Evolutionary conservation across 2,329 filamentous ascomycete genomes (phyloP), one percentile per base, ranked within the genome.

Genomic region (Coniochaeta sp.): DNA sequence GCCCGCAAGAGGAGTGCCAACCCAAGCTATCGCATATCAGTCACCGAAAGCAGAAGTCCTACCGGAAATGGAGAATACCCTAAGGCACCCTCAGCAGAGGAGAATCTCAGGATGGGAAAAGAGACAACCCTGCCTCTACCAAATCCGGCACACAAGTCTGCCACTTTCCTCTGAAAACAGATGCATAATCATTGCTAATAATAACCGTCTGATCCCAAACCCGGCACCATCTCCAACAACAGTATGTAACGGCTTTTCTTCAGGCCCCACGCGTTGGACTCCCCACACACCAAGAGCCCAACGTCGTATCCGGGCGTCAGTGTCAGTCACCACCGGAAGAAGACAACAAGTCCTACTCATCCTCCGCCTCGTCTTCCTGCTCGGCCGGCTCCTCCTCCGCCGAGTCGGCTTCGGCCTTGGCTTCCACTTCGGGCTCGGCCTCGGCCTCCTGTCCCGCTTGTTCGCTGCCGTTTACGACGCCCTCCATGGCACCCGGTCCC

Each of bases 401-500:
- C 14, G 56, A 36, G n/a, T 60, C 57, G 6, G 40, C 61, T 12
- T 61, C 65, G n/a, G 58, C 61, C 7, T 61, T 65, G n/a, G 58
- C 65, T 32, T 62, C 67, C 19, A 64, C 66, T 28, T 64, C 68
- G 22, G 63, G 66, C 50, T 22, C 47, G 12, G 47, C 26, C 12
- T 50, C 44, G 10, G 10, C 62, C 14, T 60, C 66, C 9, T 66
- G 68, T 28, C 68, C 68, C 10, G 69, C 69, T 2, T 32, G 67
- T 16, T 68, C 68, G 1, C 62, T 63, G n/a, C 65, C 69, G 42
- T 66, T 66, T 26, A 54, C 61, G 14, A 54, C 60, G 14, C 28
- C 54, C 56, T 60, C 64, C 44, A 65, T 65, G 16, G 60, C 62
- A 62, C 75, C 71, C 3, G 54, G 54, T 7, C 89, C 89, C 67